These are phyloP conservation scores for Talaromyces thailandensis DNA, from an alignment of 495 filamentous ascomycete species.

Conservation along the genomic window DNA sequence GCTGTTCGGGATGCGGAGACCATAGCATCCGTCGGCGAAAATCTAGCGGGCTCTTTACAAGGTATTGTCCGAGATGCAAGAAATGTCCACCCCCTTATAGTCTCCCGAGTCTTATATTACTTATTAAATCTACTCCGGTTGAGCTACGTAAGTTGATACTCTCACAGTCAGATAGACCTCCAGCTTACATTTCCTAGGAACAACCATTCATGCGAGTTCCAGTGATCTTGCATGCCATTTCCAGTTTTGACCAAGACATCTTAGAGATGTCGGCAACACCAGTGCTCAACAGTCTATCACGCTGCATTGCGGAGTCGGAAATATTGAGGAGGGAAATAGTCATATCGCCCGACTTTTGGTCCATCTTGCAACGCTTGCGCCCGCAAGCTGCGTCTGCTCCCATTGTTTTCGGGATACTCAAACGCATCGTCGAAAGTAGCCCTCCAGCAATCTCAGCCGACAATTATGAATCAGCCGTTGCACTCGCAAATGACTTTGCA, in stretches of 20 bases:
- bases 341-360: slow-evolving; percentile 96
- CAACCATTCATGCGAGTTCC: slow-evolving; percentile 86
- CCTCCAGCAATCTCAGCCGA: slow-evolving; percentile 80
- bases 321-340: slow-evolving; percentile 84
- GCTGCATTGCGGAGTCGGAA: slow-evolving; percentile 67
- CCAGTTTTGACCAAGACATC: slow-evolving; percentile 69
- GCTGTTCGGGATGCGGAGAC: slow-evolving; percentile 69
- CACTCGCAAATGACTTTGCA: slow-evolving; percentile 82
- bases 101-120: slow-evolving; percentile 81
- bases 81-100: slow-evolving; percentile 67
- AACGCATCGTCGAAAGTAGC: slow-evolving; percentile 54
- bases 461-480: slow-evolving; percentile 83
- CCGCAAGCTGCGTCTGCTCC: slow-evolving; percentile 57
- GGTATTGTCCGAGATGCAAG: slow-evolving; percentile 68
- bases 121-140: slow-evolving; percentile 73
- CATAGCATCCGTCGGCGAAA: slow-evolving; percentile 61
- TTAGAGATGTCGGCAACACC: slow-evolving; percentile 67
- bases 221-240: slow-evolving; percentile 86
- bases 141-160: slow-evolving; percentile 61
- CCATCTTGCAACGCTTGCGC: slow-evolving; percentile 70
- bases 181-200: slow-evolving; percentile 47
- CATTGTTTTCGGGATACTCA: slow-evolving; percentile 74
- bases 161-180: not conserved
- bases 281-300: slow-evolving; percentile 66
- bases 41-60: slow-evolving; percentile 70